phyloP scores from a whole-genome alignment of 1,284 basidiomycete species.

The Leccinum pachyderme region DNA sequence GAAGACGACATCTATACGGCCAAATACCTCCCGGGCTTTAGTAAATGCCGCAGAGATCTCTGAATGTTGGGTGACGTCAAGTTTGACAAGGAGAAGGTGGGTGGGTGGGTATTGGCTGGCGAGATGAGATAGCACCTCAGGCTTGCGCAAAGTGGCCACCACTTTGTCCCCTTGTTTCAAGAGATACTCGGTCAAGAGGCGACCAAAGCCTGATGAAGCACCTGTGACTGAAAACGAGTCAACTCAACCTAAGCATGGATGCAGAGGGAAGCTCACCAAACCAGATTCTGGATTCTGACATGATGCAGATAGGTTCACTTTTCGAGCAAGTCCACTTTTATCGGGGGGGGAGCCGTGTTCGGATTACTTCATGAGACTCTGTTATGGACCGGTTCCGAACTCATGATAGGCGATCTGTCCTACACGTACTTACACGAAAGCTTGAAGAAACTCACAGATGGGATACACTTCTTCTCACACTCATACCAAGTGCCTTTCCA shows the following conservation, averaged over 20 bases:
- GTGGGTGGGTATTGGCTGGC: slow-evolving; percentile 23
- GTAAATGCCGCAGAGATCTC: slow-evolving; percentile 35
- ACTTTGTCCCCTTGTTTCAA: slow-evolving; percentile 34
- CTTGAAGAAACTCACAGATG: neutral
- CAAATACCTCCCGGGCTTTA: slow-evolving; percentile 34
- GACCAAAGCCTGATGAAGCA: slow-evolving; percentile 26
- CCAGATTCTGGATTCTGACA: slow-evolving; percentile 18
- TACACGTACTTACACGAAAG: neutral
- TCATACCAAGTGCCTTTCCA: neutral
- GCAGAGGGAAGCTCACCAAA: slow-evolving; percentile 10
- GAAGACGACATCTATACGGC: slow-evolving; percentile 43
- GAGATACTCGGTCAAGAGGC: slow-evolving; percentile 5
- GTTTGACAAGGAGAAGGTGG: slow-evolving; percentile 35
- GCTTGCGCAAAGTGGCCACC: slow-evolving; percentile 36
- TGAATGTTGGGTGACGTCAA: slow-evolving; percentile 38
- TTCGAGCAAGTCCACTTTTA: neutral
- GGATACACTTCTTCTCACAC: neutral
- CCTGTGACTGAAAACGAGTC: slow-evolving; percentile 24
- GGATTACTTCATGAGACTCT: neutral
- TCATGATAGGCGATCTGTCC: neutral
- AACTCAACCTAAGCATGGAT: neutral
- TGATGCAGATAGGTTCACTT: slow-evolving; percentile 25
- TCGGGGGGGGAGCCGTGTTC: neutral
- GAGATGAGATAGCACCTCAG: slow-evolving; percentile 28
- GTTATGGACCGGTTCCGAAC: neutral